Evolutionary conservation across 495 filamentous ascomycete species (phyloP), one percentile per base, ranked within the genome.

Genomic region (Penicillium pulvis): DNA sequence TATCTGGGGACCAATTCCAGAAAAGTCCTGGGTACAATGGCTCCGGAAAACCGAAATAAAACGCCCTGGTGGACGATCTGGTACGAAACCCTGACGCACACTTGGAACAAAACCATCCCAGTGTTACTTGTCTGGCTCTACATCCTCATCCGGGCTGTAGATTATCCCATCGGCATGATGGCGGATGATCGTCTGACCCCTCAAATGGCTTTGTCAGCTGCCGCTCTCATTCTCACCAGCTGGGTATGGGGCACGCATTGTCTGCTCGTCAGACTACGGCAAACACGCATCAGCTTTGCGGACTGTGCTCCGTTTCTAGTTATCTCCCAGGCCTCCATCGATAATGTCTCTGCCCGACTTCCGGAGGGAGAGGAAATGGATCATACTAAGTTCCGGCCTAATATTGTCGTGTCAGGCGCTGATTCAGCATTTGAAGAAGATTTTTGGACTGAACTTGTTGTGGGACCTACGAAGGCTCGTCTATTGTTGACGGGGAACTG

Each of bases 381-480:
- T 60, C 81, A 90, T 64, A 87, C 85, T 11, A 94, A 92, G 66
- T 92, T 96, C 72, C 83, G 93, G 28, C 88, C 92, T 0, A 97
- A 97, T 63, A 84, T 97, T 42, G 85, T 97, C 8, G 70, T 97
- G 8, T 79, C 82, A 10, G 87, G 85, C 1, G 79, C 80, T 2
- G 65, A 73, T 24, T 63, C 64, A 9, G 79, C 85, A 0, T 98
- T 83, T 71, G 92, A 92, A 19, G 93, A 98, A 65, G 93, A 97
- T 60, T 94, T 83, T 67, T 98, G 93, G 93, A 85, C 77, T 10
- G 87, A 89, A 65, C 66, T 91, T 30, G 58, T 60, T 3, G 63
- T 91, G 24, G 50, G 63, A 7, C 12, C 46, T 9, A 46, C 56
- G 11, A 52, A 20, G 24, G 56, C 71, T 16, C 73, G 77, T 16